Base-by-base conservation (phyloP, 192 early-diverging fungal species). In the Coemansia pectinata region DNA sequence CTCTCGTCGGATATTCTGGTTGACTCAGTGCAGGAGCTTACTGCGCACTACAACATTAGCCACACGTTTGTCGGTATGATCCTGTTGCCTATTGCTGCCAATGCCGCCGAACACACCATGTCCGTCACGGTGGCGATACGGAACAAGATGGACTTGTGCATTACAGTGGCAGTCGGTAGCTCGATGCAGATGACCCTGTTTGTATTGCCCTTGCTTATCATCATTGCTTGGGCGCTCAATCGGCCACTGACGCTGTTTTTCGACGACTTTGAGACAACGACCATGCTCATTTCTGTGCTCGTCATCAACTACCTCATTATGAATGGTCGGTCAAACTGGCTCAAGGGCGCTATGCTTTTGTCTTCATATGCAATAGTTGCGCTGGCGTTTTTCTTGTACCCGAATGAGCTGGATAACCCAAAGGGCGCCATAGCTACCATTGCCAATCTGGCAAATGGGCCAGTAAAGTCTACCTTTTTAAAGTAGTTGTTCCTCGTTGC, bases 41-140 rank as follows among this genome's bases (percentile, higher is more conserved):
- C 91, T 5, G 70, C 86, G 23, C 53, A 71, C 14, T 93, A 88
- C 86, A 78, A 87, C 65, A 76, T 98, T 38, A 88, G 74, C 38
- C 84, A 91, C 58, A 91, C 89, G 19, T 98, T 98, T 84, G 92
- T 98, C 45, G 96, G 96, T 45, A 85, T 97, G 67, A 93, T 98
- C 53, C 69, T 98, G 34, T 66, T 98, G 65, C 96, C 96, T 1
- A 89, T 97, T 59, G 95, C 96, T 14, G 91, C 92, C 55, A 96
- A 94, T 74, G 92, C 88, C 5, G 91, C 90, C 10, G 93, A 95
- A 71, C 95, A 96, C 81, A 85, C 94, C 5, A 94, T 90, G 53
- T 91, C 96, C 12, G 86, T 96, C 36, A 89, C 89, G 2, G 88
- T 91, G 63, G 94, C 96, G 5, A 86, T 94, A 78, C 89, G 92